Conservation (phyloP, 345 rosid species). For the Firmiana major region DNA sequence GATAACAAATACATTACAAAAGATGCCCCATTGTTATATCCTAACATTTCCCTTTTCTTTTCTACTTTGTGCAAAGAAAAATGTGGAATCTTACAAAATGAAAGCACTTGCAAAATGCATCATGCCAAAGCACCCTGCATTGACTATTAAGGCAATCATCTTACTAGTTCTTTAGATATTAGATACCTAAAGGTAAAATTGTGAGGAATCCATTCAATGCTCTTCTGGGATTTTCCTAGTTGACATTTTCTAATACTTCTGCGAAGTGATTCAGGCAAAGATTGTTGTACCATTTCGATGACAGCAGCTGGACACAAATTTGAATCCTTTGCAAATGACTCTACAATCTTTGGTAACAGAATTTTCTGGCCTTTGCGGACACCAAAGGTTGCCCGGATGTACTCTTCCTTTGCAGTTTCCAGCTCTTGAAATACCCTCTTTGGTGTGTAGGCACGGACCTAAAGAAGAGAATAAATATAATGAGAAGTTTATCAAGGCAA, state of each 20-base stretch:
- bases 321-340: slow-evolving; percentile 67
- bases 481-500: background rate
- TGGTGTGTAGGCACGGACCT: slow-evolving; percentile 84
- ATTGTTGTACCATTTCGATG: slow-evolving; percentile 59
- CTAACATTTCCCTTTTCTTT: slow-evolving; percentile 15
- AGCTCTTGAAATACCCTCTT: slow-evolving; percentile 77
- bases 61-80: slow-evolving; percentile 35
- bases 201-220: slow-evolving; percentile 88
- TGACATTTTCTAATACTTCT: slow-evolving; percentile 51
- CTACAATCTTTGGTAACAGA: slow-evolving; percentile 71
- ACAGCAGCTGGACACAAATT: slow-evolving; percentile 53
- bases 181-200: slow-evolving; percentile 83
- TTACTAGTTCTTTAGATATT: slow-evolving; percentile 68
- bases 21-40: slow-evolving; percentile 12
- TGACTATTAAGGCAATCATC: slow-evolving; percentile 26
- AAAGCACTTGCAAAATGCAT: slow-evolving; percentile 7
- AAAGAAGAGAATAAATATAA: background rate
- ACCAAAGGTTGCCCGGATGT: slow-evolving; percentile 69
- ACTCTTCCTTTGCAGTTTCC: slow-evolving; percentile 82
- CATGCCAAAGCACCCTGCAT: background rate
- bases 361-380: slow-evolving; percentile 69
- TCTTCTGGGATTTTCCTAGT: slow-evolving; percentile 56
- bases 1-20: slow-evolving; percentile 12
- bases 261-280: slow-evolving; percentile 60
- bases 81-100: background rate